Evolutionary conservation across 495 filamentous ascomycete species (phyloP).

Genomic region (Antarctomyces pellizariae): DNA sequence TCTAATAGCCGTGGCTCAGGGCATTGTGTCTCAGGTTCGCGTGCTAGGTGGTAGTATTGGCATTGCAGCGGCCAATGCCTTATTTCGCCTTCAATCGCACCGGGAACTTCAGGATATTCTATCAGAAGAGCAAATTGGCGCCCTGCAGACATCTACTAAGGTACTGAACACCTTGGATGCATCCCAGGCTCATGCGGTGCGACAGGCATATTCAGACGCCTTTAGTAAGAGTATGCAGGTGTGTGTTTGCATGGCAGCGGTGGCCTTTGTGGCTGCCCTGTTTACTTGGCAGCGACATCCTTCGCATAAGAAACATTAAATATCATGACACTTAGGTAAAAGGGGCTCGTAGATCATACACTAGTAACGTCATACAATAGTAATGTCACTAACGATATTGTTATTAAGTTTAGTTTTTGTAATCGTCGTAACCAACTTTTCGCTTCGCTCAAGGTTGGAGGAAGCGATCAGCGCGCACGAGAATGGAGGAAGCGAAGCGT

Average conservation of each 20-base stretch:
- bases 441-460: too few species aligned
- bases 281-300: conserved; percentile 3
- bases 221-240: conserved; percentile 6
- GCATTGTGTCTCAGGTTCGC: conserved; percentile 25
- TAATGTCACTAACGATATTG: too few species aligned
- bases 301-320: too few species aligned
- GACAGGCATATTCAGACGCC: conserved; percentile 7
- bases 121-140: conserved; percentile 8
- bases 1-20: conserved; percentile 22
- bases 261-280: conserved; percentile 3
- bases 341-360: too few species aligned
- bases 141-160: conserved; percentile 6
- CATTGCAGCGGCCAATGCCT: conserved; percentile 24
- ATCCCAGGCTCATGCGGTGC: conserved; percentile 3
- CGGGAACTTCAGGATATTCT: conserved; percentile 6
- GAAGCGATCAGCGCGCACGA: too few species aligned
- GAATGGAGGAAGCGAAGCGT: too few species aligned
- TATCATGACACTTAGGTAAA: too few species aligned
- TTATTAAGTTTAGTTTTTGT: too few species aligned
- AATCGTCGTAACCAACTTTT: too few species aligned
- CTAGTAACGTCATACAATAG: too few species aligned
- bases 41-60: conserved; percentile 29
- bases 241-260: conserved; percentile 2
- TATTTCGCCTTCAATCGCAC: conserved; percentile 15
- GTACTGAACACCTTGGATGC: too few species aligned